Percentiles rank a stretch among this genome's conserved stretches.
phyloP scores from a whole-genome alignment of 1,139 yeast species.

The Schwanniomyces etchellsii region DNA sequence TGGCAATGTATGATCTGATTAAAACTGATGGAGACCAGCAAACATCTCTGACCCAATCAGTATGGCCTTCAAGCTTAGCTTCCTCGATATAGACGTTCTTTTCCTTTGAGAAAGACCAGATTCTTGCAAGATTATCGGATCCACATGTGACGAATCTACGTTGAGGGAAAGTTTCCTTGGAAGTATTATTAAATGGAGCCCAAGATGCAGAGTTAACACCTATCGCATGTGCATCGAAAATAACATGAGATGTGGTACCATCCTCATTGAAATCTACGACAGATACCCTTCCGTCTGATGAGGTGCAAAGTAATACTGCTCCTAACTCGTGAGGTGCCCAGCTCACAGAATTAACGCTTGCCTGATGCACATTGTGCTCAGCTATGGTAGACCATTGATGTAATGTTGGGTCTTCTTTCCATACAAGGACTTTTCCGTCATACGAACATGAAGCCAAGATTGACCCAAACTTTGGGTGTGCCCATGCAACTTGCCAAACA shows the following conservation, averaged over 20 bases:
- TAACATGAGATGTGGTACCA: constrained; percentile 66
- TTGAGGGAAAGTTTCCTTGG: constrained; percentile 20
- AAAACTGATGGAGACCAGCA: constrained; percentile 95
- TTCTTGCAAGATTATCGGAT: constrained; percentile 86
- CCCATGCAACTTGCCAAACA: constrained; percentile 99
- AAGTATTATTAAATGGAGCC: constrained; percentile 65
- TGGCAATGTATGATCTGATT: constrained; percentile 87
- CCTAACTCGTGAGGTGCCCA: constrained; percentile 99
- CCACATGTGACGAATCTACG: constrained; percentile 89
- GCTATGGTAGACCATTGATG: constrained; percentile 87
- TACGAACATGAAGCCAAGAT: constrained; percentile 92
- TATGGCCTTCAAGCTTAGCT: constrained; percentile 78
- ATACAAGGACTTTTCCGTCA: constrained; percentile 89
- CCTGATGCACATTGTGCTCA: constrained; percentile 84
- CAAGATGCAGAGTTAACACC: constrained; percentile 94
- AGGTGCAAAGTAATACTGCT: constrained; percentile 82
- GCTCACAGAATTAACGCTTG: constrained; percentile 87
- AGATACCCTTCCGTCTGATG: constrained; percentile 90
- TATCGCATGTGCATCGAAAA: constrained; percentile 79
- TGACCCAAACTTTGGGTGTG: constrained; percentile 96
- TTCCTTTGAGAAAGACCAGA: constrained; percentile 71
- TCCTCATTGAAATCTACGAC: constrained; percentile 89
- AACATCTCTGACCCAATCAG: constrained; percentile 98
- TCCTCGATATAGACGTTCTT: constrained; percentile 63
- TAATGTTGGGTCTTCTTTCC: constrained; percentile 82